Conservation (phyloP, 345 rosid species). For the Citrus hindsii region DNA sequence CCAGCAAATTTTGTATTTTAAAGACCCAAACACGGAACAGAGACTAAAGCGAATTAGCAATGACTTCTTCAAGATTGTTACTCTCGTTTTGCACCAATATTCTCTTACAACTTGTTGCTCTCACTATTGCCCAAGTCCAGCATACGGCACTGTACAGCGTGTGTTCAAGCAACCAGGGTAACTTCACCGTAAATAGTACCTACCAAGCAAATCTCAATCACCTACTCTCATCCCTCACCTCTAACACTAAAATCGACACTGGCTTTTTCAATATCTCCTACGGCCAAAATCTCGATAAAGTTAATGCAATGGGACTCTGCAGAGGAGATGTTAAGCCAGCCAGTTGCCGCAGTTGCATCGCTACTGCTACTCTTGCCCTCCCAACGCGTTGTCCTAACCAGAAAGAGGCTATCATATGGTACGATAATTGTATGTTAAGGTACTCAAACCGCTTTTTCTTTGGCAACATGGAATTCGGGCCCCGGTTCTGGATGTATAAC, state of each 20-base stretch:
- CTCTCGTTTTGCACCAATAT: background rate
- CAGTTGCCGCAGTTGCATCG: conserved; percentile 34
- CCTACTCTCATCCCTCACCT: conserved; percentile 28
- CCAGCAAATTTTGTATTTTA: background rate
- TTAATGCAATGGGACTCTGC: conserved; percentile 31
- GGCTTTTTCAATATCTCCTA: conserved; percentile 31
- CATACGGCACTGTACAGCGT: background rate
- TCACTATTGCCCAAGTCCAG: conserved; percentile 7
- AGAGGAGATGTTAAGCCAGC: conserved; percentile 38
- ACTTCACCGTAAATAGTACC: conserved; percentile 26
- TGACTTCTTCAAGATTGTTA: background rate
- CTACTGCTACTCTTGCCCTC: conserved; percentile 16
- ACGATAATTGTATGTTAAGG: conserved; percentile 36
- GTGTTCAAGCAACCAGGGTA: conserved; percentile 31
- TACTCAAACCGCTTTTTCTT: conserved; percentile 29
- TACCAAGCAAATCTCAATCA: conserved; percentile 32
- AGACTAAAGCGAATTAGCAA: background rate
- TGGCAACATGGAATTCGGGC: conserved; percentile 20
- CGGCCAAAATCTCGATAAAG: conserved; percentile 25
- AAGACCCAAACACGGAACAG: background rate
- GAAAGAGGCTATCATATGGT: conserved; percentile 35
- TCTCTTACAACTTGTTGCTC: background rate
- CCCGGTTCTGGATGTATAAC: background rate
- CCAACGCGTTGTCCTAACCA: conserved; percentile 11
- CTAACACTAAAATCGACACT: conserved; percentile 2